Base-by-base conservation (phyloP, 352 stramenopile genomes). In the Phytopythium kandeliae region DNA sequence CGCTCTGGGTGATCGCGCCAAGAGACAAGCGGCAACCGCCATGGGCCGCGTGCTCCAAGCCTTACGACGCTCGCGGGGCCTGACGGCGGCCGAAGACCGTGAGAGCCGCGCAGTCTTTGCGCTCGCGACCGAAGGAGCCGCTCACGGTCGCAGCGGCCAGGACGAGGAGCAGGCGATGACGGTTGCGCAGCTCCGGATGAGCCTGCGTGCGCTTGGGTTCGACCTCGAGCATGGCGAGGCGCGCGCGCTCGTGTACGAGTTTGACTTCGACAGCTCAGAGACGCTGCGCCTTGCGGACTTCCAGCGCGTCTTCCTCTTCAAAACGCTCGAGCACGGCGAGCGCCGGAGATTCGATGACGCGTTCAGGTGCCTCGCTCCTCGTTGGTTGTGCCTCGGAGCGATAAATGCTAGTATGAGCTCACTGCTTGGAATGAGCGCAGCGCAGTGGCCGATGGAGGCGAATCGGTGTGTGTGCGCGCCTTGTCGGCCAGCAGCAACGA, bases 251-350 rank as follows among this genome's bases (percentile, higher is more conserved):
- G 63, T 76, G 22, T 76, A 78, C 51, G 65, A 75, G 51, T 74
- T 78, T 37, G 69, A 78, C 60, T 78, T 69, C 48, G 58, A 62
- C n/a, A 55, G 55, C 44, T 55, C 65, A 0, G 48, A 48, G 19
- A 63, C 55, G 19, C 62, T 78, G 41, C 55, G 41, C 1, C 54
- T 76, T 26, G 53, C 38, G 4, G 69, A 78, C 46, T 78, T 78
- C 47, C 59, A 75, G 21, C 64, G 65, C 21, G 65, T 78, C 38
- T 76, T 71, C 34, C 43, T 78, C 36, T 65, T 60, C 42, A 76
- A 78, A 55, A 47, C 37, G 16, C 54, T 71, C 25, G 62, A 70
- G 15, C 60, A 26, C 19, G 63, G 62, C 33, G 51, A 60, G 4
- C 46, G 15, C 12, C 34, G 61, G 19, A 37, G 42, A 11, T 70